These are phyloP conservation scores for Potentilla sterilis DNA, from an alignment of 306 rosid species.

Conservation along the genomic window DNA sequence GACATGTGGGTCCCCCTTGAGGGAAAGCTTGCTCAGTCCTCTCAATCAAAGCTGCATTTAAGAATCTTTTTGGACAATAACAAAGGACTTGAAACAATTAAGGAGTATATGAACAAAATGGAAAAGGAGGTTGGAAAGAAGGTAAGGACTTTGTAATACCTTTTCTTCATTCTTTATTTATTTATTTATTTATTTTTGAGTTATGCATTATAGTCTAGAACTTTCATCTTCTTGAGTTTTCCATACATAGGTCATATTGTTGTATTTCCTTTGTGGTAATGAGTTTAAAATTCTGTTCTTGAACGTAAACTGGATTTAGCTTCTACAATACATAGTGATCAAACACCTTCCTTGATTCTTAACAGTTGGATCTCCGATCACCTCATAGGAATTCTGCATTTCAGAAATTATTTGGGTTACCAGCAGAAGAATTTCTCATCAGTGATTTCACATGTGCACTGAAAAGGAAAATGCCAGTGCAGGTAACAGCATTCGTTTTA, in stretches of 20 bases:
- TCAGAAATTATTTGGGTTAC: slow-evolving; percentile 81
- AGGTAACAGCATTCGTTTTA: slow-evolving; percentile 43
- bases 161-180: background rate
- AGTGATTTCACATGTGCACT: slow-evolving; percentile 73
- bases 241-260: background rate
- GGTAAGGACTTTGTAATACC: slow-evolving; percentile 34
- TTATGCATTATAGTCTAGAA: background rate
- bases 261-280: background rate
- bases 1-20: slow-evolving; percentile 85
- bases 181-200: background rate
- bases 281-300: background rate
- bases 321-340: slow-evolving; percentile 11
- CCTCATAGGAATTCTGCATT: slow-evolving; percentile 85
- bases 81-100: slow-evolving; percentile 74
- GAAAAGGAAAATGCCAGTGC: slow-evolving; percentile 73
- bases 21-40: slow-evolving; percentile 80
- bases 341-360: slow-evolving; percentile 25
- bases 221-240: background rate
- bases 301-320: background rate
- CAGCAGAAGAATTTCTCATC: slow-evolving; percentile 87
- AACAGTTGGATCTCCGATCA: slow-evolving; percentile 69
- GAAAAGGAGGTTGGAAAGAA: slow-evolving; percentile 98
- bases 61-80: slow-evolving; percentile 80
- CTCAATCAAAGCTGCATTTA: slow-evolving; percentile 82
- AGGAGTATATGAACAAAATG: slow-evolving; percentile 79